Percentiles rank a stretch among this genome's conserved stretches.
These are phyloP conservation scores for Pseudopithomyces maydicus DNA, from an alignment of 2,329 filamentous ascomycete genomes.

Conservation along the genomic window DNA sequence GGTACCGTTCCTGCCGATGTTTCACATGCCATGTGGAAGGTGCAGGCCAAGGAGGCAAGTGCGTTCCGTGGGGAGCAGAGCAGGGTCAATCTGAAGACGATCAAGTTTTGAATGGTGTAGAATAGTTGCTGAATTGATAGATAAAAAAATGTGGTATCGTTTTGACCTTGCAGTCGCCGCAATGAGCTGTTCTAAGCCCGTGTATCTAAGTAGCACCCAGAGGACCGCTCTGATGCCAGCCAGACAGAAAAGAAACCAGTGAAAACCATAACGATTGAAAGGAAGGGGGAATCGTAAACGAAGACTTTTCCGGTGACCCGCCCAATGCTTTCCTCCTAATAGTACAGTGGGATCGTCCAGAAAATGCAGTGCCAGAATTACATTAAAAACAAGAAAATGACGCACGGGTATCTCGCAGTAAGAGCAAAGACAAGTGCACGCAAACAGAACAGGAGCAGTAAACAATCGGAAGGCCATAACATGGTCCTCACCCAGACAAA, in stretches of 20 bases:
- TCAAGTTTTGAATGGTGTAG: not conserved
- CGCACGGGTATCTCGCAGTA: conserved; percentile 48
- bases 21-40: conserved; percentile 35
- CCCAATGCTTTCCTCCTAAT: conserved; percentile 43
- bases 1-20: conserved; percentile 22
- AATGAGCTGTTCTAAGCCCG: conserved; percentile 16
- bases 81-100: not conserved
- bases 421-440: conserved; percentile 34
- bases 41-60: conserved; percentile 20
- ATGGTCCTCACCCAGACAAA: conserved; percentile 6
- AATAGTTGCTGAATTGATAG: conserved; percentile 24
- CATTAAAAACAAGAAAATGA: conserved; percentile 41
- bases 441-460: conserved; percentile 20
- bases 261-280: conserved; percentile 24
- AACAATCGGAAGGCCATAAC: not conserved
- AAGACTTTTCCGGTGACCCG: conserved; percentile 45
- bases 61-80: not conserved
- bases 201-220: conserved; percentile 20
- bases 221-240: conserved; percentile 12
- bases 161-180: conserved; percentile 36
- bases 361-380: conserved; percentile 41
- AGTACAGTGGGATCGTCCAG: conserved; percentile 41
- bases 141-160: conserved; percentile 34
- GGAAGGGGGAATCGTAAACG: conserved; percentile 44
- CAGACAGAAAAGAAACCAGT: conserved; percentile 8